phyloP scores from a whole-genome alignment of 192 early-diverging fungal species.

The Geranomyces variabilis region DNA sequence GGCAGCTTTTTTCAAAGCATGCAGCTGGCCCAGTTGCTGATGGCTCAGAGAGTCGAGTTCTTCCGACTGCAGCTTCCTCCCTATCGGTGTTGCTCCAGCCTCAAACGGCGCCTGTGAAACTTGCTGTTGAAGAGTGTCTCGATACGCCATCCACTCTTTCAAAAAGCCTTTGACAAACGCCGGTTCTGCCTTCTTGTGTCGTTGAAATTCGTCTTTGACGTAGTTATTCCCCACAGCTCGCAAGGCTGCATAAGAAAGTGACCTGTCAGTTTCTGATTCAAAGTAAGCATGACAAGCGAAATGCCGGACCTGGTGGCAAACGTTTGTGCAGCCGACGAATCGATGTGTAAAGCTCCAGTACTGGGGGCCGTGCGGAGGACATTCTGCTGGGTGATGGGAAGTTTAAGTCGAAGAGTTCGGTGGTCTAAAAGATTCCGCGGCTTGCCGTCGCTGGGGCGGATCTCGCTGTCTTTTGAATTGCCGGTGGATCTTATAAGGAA shows the following conservation, averaged over 20 bases:
- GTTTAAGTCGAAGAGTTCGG: too few species aligned
- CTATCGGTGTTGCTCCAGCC: constrained; percentile 7
- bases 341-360: constrained; percentile 33
- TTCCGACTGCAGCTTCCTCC: constrained; percentile 10
- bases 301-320: constrained; percentile 30
- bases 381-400: neutral
- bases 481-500: too few species aligned
- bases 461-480: too few species aligned
- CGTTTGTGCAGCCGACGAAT: constrained; percentile 35
- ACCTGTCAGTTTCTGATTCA: neutral
- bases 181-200: constrained; percentile 31
- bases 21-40: constrained; percentile 33
- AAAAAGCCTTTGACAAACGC: constrained; percentile 28
- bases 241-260: constrained; percentile 12
- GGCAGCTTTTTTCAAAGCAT: constrained; percentile 29
- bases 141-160: constrained; percentile 23
- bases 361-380: constrained; percentile 11
- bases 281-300: neutral
- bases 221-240: constrained; percentile 32
- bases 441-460: too few species aligned
- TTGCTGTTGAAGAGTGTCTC: constrained; percentile 17
- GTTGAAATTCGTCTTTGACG: constrained; percentile 32
- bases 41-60: constrained; percentile 16
- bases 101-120: neutral
- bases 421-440: too few species aligned